Evolutionary conservation across 257 asterid genomes (phyloP).

Genomic region (Lavandula angustifolia): DNA sequence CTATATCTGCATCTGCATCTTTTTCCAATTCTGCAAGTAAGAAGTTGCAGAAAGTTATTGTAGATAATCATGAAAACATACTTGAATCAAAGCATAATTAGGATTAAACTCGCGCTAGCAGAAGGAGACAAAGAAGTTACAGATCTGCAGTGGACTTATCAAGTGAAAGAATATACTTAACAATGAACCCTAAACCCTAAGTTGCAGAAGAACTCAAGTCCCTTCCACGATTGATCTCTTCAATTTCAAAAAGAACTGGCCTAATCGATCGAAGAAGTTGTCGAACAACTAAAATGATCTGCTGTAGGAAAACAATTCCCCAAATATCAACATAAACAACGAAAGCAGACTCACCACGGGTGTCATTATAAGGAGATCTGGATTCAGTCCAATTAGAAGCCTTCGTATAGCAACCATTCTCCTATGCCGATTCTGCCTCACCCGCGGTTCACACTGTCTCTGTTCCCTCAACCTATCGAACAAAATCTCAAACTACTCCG

Average conservation of each 20-base stretch:
- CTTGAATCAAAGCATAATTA: not conserved
- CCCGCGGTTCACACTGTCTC: slow-evolving; percentile 38
- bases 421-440: slow-evolving; percentile 68
- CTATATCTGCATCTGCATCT: slow-evolving; percentile 88
- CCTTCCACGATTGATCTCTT: slow-evolving; percentile 3
- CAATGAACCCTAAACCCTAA: not conserved
- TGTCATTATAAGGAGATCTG: slow-evolving; percentile 74
- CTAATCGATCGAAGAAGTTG: no score
- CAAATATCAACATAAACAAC: no score
- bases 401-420: slow-evolving; percentile 64
- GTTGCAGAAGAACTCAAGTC: not conserved
- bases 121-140: no score
- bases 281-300: no score
- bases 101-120: no score
- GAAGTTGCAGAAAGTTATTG: slow-evolving; percentile 22
- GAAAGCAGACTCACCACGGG: slow-evolving; percentile 50
- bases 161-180: not conserved
- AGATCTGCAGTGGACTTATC: not conserved
- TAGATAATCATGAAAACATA: slow-evolving; percentile 2
- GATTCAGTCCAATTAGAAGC: slow-evolving; percentile 80
- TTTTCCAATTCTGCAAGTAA: slow-evolving; percentile 71
- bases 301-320: no score
- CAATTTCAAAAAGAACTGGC: not conserved
- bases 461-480: slow-evolving; percentile 39
- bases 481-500: slow-evolving; percentile 43